phyloP scores from a whole-genome alignment of 768 basidiomycete genomes.

The Pleurotus ostreatus region DNA sequence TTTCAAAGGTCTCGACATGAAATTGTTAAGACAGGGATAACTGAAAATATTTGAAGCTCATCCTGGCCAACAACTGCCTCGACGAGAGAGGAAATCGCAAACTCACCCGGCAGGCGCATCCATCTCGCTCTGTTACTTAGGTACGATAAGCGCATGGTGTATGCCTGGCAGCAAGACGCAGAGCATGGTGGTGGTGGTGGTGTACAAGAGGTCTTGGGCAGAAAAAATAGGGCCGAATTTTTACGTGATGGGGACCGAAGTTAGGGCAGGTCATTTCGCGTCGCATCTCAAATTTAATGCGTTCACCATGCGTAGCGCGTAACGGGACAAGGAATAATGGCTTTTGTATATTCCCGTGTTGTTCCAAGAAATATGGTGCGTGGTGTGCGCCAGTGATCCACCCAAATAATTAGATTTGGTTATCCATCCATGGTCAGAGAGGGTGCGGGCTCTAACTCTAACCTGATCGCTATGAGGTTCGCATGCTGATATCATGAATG shows the following conservation, averaged over 20 bases:
- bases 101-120: neutral
- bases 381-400: neutral
- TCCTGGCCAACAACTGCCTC: neutral
- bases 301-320: too few relatives aligned
- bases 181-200: neutral
- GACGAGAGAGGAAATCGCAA: too few relatives aligned
- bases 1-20: constrained; percentile 11
- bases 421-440: neutral
- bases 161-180: neutral
- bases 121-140: neutral
- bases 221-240: neutral
- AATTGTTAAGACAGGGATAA: constrained; percentile 15
- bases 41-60: constrained; percentile 11
- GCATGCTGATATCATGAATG: too few relatives aligned
- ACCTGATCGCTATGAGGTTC: too few relatives aligned
- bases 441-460: too few relatives aligned
- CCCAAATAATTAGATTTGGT: neutral
- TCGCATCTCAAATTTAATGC: neutral
- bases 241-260: neutral
- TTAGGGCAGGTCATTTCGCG: constrained; percentile 5
- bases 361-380: too few relatives aligned
- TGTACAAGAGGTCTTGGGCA: neutral
- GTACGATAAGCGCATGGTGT: neutral
- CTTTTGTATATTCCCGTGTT: too few relatives aligned
- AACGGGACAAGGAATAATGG: too few relatives aligned